A percentile compares a stretch with the other conserved stretches of the same genome.
These are phyloP conservation scores for Psidium friedrichsthalianum DNA, from an alignment of 345 rosid species.

Conservation along the genomic window DNA sequence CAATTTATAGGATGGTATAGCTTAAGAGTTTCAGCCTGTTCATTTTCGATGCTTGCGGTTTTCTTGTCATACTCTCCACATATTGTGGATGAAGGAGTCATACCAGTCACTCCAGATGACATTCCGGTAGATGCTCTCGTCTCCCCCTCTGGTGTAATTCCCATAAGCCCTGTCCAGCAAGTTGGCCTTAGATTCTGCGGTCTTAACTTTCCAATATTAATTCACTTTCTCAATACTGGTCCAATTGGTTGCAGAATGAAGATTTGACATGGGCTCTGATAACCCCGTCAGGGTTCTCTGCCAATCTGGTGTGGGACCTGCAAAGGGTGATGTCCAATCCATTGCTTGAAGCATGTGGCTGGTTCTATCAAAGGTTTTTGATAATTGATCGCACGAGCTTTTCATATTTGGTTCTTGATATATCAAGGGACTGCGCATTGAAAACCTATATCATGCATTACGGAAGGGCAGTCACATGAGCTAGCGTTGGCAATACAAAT, in stretches of 20 bases:
- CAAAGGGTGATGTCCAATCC: background rate
- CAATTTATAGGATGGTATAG: background rate
- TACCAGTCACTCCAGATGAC: slow-evolving; percentile 56
- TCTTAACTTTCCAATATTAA: background rate
- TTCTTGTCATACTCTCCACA: slow-evolving; percentile 88
- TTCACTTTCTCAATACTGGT: background rate
- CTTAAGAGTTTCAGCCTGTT: background rate
- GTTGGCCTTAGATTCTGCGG: slow-evolving; percentile 9
- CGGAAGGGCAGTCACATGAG: no score
- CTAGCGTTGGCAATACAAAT: no score
- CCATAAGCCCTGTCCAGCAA: slow-evolving; percentile 17
- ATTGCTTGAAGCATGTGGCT: background rate
- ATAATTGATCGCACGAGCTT: no score
- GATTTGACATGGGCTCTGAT: slow-evolving; percentile 3
- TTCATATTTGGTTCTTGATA: slow-evolving; percentile 64
- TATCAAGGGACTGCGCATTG: slow-evolving; percentile 56
- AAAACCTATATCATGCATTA: slow-evolving; percentile 36
- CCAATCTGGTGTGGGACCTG: background rate
- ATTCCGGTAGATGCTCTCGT: slow-evolving; percentile 66
- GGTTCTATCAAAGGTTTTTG: background rate
- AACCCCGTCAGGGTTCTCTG: background rate
- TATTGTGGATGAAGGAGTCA: slow-evolving; percentile 56
- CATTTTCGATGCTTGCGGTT: slow-evolving; percentile 32
- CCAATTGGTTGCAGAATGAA: slow-evolving; percentile 13
- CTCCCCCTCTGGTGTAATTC: slow-evolving; percentile 59